These are phyloP conservation scores for Cyberlindnera saturnus DNA, from an alignment of 805 yeast genomes.

Conservation along the genomic window DNA sequence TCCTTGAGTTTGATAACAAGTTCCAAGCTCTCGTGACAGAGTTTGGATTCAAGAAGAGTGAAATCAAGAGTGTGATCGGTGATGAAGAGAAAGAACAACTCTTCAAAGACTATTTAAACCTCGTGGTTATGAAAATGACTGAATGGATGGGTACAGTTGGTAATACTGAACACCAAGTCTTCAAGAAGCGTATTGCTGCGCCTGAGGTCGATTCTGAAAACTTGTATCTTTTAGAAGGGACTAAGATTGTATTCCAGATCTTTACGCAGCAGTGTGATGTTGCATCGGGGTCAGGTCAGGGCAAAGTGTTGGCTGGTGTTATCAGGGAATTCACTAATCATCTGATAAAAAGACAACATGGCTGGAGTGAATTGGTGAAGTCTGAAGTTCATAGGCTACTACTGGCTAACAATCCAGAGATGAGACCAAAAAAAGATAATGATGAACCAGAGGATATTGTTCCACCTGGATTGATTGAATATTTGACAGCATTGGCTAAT, in stretches of 20 bases:
- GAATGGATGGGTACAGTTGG: constrained; percentile 80
- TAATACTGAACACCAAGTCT: constrained; percentile 58
- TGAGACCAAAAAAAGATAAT: constrained; percentile 24
- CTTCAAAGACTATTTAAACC: constrained; percentile 69
- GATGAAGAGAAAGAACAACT: constrained; percentile 68
- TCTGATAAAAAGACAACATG: constrained; percentile 52
- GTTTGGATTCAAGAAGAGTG: constrained; percentile 41
- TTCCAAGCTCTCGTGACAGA: constrained; percentile 50
- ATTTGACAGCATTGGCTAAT: constrained; percentile 76
- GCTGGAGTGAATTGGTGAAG: constrained; percentile 53
- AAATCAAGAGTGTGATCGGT: constrained; percentile 52
- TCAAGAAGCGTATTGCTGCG: constrained; percentile 58
- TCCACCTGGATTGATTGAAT: constrained; percentile 76
- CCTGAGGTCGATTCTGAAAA: constrained; percentile 71
- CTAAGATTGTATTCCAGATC: constrained; percentile 73
- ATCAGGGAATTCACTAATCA: constrained; percentile 62
- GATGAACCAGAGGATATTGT: constrained; percentile 37
- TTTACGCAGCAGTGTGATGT: constrained; percentile 86
- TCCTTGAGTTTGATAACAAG: constrained; percentile 72
- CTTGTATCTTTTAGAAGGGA: constrained; percentile 64
- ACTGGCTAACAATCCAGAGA: constrained; percentile 15
- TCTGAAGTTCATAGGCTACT: constrained; percentile 41
- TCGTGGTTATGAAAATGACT: constrained; percentile 65
- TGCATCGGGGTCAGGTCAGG: constrained; percentile 80
- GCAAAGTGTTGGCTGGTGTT: constrained; percentile 72